A percentile compares a stretch with the other conserved stretches of the same genome.
These are phyloP conservation scores for Penicillium brasilianum DNA, from an alignment of 2,329 filamentous ascomycete genomes.

Conservation along the genomic window DNA sequence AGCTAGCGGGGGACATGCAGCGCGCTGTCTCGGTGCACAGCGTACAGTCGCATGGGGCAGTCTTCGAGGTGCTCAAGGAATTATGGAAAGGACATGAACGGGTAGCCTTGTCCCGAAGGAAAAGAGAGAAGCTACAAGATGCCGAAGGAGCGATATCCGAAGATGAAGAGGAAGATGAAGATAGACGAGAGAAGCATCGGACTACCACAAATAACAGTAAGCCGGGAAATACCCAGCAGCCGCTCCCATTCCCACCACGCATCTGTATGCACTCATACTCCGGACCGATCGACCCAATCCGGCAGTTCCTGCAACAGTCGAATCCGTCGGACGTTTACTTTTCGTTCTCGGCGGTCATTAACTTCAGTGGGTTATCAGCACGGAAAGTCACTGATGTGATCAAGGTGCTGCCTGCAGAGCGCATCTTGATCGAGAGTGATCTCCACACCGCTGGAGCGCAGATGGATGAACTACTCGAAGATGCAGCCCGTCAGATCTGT, in stretches of 20 bases:
- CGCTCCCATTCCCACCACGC: conserved; percentile 75
- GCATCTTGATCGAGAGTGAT: conserved; percentile 87
- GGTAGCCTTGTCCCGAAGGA: conserved; percentile 55
- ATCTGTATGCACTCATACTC: conserved; percentile 96
- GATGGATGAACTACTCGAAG: conserved; percentile 79
- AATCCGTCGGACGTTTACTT: conserved; percentile 82
- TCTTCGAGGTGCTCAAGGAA: conserved; percentile 61
- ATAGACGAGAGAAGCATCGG: neutral
- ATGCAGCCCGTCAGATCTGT: conserved; percentile 78
- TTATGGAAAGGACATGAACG: conserved; percentile 65
- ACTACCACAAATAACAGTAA: neutral
- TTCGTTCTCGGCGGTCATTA: conserved; percentile 85
- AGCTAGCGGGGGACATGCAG: conserved; percentile 62
- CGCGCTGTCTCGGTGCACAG: conserved; percentile 67
- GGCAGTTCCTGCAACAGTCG: conserved; percentile 74
- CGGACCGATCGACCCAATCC: conserved; percentile 73
- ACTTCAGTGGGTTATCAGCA: conserved; percentile 64
- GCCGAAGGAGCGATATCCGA: conserved; percentile 39
- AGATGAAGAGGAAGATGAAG: conserved; percentile 14
- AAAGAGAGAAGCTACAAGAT: conserved; percentile 45
- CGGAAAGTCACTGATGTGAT: conserved; percentile 70
- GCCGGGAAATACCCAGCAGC: neutral
- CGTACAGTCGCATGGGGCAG: conserved; percentile 65
- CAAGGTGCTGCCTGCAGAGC: conserved; percentile 73
- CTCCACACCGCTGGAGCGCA: conserved; percentile 77